These are phyloP conservation scores for Ceratocystis alfenasii DNA, from an alignment of 2,329 filamentous ascomycete genomes.

Conservation along the genomic window DNA sequence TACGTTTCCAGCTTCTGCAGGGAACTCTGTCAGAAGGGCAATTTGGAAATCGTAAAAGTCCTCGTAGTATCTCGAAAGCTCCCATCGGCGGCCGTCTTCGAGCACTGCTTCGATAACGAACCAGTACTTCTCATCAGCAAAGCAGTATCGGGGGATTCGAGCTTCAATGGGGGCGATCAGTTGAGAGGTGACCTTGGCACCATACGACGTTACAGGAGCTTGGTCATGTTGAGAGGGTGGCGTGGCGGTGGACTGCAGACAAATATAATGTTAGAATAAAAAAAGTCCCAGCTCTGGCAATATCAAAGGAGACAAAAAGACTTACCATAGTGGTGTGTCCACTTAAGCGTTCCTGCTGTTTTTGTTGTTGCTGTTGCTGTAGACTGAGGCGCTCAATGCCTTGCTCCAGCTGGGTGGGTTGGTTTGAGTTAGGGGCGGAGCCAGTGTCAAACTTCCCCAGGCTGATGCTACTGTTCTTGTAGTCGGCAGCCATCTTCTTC, in stretches of 20 bases:
- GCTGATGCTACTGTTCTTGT: constrained; percentile 98
- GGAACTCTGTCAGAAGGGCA: constrained; percentile 80
- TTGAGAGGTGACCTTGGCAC: constrained; percentile 37
- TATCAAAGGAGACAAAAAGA: neutral
- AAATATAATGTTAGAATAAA: neutral
- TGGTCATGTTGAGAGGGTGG: constrained; percentile 10
- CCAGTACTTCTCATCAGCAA: constrained; percentile 97
- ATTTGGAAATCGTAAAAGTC: constrained; percentile 99
- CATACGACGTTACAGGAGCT: constrained; percentile 14
- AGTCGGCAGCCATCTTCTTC: constrained; percentile 99
- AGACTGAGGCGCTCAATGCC: constrained; percentile 39
- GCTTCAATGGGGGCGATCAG: constrained; percentile 68
- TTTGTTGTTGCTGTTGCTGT: constrained; percentile 28
- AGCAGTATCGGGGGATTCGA: constrained; percentile 84
- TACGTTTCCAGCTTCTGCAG: constrained; percentile 80
- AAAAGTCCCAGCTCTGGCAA: neutral
- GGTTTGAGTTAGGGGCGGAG: constrained; percentile 29
- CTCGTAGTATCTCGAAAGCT: constrained; percentile 87
- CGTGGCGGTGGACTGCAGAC: neutral
- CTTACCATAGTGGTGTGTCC: constrained; percentile 13
- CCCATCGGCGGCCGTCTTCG: constrained; percentile 85
- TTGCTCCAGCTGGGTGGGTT: constrained; percentile 42
- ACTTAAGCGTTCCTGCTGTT: constrained; percentile 14
- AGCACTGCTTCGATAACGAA: constrained; percentile 88
- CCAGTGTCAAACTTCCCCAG: constrained; percentile 74